Conservation (phyloP, 1,284 basidiomycete genomes). For the Clitocybe nebularis region DNA sequence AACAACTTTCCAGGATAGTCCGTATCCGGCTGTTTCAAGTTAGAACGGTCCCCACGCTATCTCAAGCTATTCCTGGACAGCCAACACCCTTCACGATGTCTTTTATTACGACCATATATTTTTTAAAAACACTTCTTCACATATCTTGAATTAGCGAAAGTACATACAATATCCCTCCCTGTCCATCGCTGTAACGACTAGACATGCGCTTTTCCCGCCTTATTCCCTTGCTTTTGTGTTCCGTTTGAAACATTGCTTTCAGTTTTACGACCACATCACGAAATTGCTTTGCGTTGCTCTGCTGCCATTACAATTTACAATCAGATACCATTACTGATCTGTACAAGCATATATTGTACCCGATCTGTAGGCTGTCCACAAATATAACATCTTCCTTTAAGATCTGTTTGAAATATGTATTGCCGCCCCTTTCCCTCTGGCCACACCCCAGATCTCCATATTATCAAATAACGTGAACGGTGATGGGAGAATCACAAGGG, state of each 20-base stretch:
- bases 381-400: background rate
- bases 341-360: background rate
- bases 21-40: slow-evolving; percentile 9
- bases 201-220: slow-evolving; percentile 45
- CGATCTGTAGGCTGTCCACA: background rate
- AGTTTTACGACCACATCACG: slow-evolving; percentile 19
- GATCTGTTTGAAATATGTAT: slow-evolving; percentile 1
- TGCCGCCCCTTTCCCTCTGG: background rate
- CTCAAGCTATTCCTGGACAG: slow-evolving; percentile 14
- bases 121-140: slow-evolving; percentile 12
- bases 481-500: background rate
- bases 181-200: slow-evolving; percentile 61
- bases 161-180: slow-evolving; percentile 14
- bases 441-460: background rate
- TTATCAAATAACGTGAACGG: background rate
- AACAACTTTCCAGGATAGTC: too few relatives aligned
- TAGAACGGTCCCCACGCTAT: slow-evolving; percentile 5
- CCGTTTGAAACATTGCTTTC: slow-evolving; percentile 25
- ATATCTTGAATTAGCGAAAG: slow-evolving; percentile 13
- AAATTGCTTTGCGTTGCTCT: slow-evolving; percentile 12
- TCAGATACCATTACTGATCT: background rate
- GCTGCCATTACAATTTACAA: background rate
- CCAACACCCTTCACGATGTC: slow-evolving; percentile 6
- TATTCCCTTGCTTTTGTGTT: slow-evolving; percentile 22
- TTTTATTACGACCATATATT: slow-evolving; percentile 11